phyloP scores from a whole-genome alignment of 805 yeast species.

The Zygotorulaspora florentina region DNA sequence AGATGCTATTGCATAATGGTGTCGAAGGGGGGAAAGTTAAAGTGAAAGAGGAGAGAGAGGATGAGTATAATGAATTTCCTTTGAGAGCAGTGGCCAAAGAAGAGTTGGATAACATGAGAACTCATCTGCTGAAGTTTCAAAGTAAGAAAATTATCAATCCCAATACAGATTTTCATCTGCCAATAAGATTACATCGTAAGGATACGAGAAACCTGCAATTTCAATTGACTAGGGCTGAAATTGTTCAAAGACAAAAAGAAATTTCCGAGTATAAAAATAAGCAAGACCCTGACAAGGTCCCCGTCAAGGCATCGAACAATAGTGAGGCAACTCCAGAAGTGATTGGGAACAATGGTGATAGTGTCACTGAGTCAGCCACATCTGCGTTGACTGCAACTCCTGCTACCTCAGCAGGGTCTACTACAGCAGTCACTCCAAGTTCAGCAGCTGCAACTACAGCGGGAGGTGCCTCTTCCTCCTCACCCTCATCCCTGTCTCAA shows the following conservation, averaged over 20 bases:
- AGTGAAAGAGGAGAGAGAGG: slow-evolving; percentile 26
- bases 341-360: slow-evolving; percentile 13
- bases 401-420: slow-evolving; percentile 4
- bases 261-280: slow-evolving; percentile 37
- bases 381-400: slow-evolving; percentile 3
- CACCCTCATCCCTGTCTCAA: background rate
- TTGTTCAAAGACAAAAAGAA: slow-evolving; percentile 57
- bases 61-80: slow-evolving; percentile 38
- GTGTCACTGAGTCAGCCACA: slow-evolving; percentile 6
- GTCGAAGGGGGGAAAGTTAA: slow-evolving; percentile 11
- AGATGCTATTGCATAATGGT: slow-evolving; percentile 20
- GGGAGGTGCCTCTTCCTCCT: slow-evolving; percentile 1
- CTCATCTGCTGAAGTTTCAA: slow-evolving; percentile 79
- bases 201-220: slow-evolving; percentile 90
- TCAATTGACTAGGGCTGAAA: slow-evolving; percentile 72
- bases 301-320: slow-evolving; percentile 9
- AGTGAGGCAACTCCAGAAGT: slow-evolving; percentile 16
- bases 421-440: slow-evolving; percentile 2
- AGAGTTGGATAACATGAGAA: slow-evolving; percentile 68
- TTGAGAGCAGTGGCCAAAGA: slow-evolving; percentile 68
- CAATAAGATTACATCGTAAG: slow-evolving; percentile 85
- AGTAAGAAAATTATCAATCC: slow-evolving; percentile 71
- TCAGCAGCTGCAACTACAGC: background rate
- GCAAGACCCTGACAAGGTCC: slow-evolving; percentile 36
- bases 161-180: slow-evolving; percentile 63